Evolutionary conservation across 495 filamentous ascomycete genomes (phyloP).

Genomic region (Annulohypoxylon stygium): DNA sequence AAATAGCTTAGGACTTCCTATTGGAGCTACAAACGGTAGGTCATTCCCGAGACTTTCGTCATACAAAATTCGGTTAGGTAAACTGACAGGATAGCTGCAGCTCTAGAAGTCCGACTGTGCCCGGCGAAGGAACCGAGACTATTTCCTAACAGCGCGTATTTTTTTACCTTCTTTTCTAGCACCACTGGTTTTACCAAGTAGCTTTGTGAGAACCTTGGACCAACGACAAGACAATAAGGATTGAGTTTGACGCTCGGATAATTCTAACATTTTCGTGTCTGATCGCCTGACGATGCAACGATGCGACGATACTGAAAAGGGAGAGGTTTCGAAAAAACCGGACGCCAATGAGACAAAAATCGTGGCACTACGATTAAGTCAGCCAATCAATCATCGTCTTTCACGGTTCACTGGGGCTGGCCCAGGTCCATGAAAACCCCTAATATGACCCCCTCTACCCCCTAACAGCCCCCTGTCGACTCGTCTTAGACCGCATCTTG

Average conservation of each 20-base stretch:
- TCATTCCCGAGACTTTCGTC: not conserved
- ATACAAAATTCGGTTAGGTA: slow-evolving; percentile 14
- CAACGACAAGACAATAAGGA: not conserved
- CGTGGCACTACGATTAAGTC: slow-evolving; percentile 23
- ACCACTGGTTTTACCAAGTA: not conserved
- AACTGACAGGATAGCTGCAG: not conserved
- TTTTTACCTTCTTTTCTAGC: not conserved
- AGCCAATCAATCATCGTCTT: slow-evolving; percentile 26
- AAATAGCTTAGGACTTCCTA: slow-evolving; percentile 5
- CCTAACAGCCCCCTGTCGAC: slow-evolving; percentile 16
- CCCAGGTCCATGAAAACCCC: slow-evolving; percentile 21
- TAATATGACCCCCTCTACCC: slow-evolving; percentile 29
- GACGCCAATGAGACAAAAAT: slow-evolving; percentile 36
- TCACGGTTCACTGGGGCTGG: slow-evolving; percentile 4
- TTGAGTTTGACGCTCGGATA: slow-evolving; percentile 24
- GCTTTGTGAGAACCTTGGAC: no score
- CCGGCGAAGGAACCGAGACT: slow-evolving; percentile 14
- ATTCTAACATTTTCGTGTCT: slow-evolving; percentile 37
- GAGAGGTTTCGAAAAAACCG: slow-evolving; percentile 44
- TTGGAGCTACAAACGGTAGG: slow-evolving; percentile 2
- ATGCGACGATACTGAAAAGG: slow-evolving; percentile 48
- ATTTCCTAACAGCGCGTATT: slow-evolving; percentile 21
- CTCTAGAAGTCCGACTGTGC: slow-evolving; percentile 2
- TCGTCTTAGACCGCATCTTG: slow-evolving; percentile 20
- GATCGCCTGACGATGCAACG: slow-evolving; percentile 49